Evolutionary conservation across 2,329 filamentous ascomycete species (phyloP).

Genomic region (Dryadomyces quercus-mongolicae): DNA sequence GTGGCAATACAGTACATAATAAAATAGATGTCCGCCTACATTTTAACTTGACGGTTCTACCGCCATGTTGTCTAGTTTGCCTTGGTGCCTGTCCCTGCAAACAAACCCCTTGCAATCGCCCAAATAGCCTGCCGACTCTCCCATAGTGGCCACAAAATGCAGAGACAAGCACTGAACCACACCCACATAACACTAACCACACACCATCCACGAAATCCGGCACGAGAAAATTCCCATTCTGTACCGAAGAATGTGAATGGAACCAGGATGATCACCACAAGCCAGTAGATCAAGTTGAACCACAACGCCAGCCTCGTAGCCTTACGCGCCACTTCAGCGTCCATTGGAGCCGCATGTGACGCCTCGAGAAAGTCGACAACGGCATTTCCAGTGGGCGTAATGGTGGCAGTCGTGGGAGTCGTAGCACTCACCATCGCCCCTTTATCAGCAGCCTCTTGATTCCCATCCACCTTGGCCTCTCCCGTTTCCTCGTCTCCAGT

Average conservation of each 20-base stretch:
- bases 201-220: slow-evolving; percentile 25
- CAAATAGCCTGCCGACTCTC: slow-evolving; percentile 22
- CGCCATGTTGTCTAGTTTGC: neutral
- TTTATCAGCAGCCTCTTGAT: neutral
- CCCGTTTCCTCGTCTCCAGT: slow-evolving; percentile 3
- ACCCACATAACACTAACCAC: slow-evolving; percentile 28
- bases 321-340: slow-evolving; percentile 22
- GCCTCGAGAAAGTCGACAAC: slow-evolving; percentile 27
- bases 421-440: neutral
- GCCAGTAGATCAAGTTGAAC: slow-evolving; percentile 23
- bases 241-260: slow-evolving; percentile 27
- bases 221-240: slow-evolving; percentile 21
- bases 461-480: neutral
- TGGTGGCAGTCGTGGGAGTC: slow-evolving; percentile 16
- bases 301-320: slow-evolving; percentile 23
- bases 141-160: slow-evolving; percentile 25
- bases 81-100: neutral
- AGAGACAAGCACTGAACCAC: slow-evolving; percentile 23
- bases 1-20: no score
- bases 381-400: slow-evolving; percentile 24
- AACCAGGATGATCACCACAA: slow-evolving; percentile 23
- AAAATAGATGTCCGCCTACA: no score
- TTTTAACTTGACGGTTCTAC: no score
- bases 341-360: slow-evolving; percentile 28
- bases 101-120: slow-evolving; percentile 12